These are phyloP conservation scores for Komagataella ulmi DNA, from an alignment of 805 yeast species.

Conservation along the genomic window DNA sequence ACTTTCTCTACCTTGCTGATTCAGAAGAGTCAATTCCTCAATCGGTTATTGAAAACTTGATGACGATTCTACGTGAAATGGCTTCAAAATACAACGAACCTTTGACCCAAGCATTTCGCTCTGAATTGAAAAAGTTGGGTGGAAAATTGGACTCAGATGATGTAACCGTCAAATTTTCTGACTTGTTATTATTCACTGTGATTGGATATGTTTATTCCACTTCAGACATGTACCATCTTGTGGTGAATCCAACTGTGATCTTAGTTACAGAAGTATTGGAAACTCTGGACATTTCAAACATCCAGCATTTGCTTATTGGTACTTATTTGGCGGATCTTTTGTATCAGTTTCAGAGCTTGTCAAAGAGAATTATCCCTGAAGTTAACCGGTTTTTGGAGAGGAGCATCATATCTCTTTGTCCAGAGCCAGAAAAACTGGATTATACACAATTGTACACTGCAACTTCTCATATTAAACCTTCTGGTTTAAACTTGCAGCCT, in stretches of 20 bases:
- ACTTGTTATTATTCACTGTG: constrained; percentile 53
- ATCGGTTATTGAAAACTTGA: constrained; percentile 21
- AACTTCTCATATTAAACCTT: constrained; percentile 4
- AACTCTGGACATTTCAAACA: constrained; percentile 13
- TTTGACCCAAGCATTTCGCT: constrained; percentile 51
- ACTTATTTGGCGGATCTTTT: constrained; percentile 52
- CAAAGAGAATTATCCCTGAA: constrained; percentile 81
- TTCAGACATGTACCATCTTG: constrained; percentile 89
- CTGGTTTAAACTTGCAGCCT: constrained; percentile 5
- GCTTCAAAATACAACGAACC: constrained; percentile 53
- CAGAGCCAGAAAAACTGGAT: constrained; percentile 16
- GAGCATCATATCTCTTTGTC: constrained; percentile 29
- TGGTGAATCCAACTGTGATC: constrained; percentile 73
- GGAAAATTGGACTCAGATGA: constrained; percentile 27
- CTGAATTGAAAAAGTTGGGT: constrained; percentile 41
- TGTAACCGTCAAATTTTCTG: constrained; percentile 30
- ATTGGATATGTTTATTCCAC: constrained; percentile 80
- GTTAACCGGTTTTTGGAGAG: constrained; percentile 44
- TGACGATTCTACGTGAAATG: constrained; percentile 36
- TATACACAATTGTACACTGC: constrained; percentile 9
- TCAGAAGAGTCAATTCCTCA: constrained; percentile 9
- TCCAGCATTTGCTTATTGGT: constrained; percentile 38
- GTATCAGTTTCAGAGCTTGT: constrained; percentile 60
- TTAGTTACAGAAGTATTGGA: constrained; percentile 61
- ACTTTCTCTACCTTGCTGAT: constrained; percentile 37